Base-by-base conservation (phyloP, 2,329 filamentous ascomycete species). In the Aspergillus niger region DNA sequence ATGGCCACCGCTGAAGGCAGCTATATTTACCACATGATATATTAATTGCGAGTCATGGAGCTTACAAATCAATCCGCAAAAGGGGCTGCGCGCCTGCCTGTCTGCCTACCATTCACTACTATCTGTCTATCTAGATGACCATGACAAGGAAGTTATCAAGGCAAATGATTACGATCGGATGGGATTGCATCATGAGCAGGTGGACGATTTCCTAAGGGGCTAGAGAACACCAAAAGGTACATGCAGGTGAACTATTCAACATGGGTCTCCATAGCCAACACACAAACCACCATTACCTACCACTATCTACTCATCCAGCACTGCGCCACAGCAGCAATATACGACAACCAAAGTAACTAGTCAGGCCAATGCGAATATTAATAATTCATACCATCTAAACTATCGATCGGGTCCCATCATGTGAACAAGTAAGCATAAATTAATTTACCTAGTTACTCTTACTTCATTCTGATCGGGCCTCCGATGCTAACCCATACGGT, bases 1-100 rank as follows among this genome's bases (percentile, higher is more conserved):
- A 44, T 55, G 32, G 22, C 53, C 41, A 55, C 53, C 26, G 26
- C 22, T 43, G 43, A 28, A 44, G 17, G 53, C 53, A 55, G 53
- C 47, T 50, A 50, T 50, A 50, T 50, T 50, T 50, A 30, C 47
- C 47, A 50, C 44, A 17, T n/a, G 24, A 15, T 30, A 50, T 32
- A 50, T 50, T 50, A 50, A 50, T 32, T 50, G 26, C 47, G 47
- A 50, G 47, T 50, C 47, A 50, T 30, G 26, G 17, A n/a, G 47
- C 47, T 50, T 50, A 50, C 26, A 50, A 50, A 50, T 30, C 47
- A 50, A 10, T 26, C 47, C 47, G 47, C 47, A 50, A 50, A 50
- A 50, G 47, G 47, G 47, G 47, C 24, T 50, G 24, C 10, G 20
- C 22, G 41, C 41, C 41, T 44, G 30, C 11, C 11, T 36, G 30